These are phyloP conservation scores for Boletales sp. DNA, from an alignment of 768 basidiomycete species.

Conservation along the genomic window DNA sequence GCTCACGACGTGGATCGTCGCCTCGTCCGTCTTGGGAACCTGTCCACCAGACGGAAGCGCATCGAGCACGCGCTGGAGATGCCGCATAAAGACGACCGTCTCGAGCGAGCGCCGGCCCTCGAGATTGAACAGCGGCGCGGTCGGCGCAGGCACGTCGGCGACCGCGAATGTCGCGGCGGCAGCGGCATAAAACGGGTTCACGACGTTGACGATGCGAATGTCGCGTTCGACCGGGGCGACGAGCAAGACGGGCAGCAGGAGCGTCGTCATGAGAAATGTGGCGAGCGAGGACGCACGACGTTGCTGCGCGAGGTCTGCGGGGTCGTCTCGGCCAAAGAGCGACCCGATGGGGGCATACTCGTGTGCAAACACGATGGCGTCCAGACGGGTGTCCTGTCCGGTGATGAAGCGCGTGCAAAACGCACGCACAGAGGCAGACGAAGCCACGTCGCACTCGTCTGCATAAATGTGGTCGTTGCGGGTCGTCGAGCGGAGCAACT, in stretches of 20 bases:
- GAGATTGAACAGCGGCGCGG: no score
- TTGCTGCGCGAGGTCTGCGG: conserved; percentile 28
- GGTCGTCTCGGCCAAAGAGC: conserved; percentile 27
- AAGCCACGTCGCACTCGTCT: conserved; percentile 71
- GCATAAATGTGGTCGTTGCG: conserved; percentile 58
- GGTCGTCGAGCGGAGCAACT: conserved; percentile 7
- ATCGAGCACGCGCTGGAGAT: conserved; percentile 82
- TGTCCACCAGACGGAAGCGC: conserved; percentile 67
- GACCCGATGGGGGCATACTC: conserved; percentile 68
- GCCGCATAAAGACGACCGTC: conserved; percentile 20
- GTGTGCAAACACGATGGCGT: conserved; percentile 75
- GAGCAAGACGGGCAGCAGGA: conserved; percentile 75
- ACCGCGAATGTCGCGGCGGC: no score
- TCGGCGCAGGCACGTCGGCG: no score
- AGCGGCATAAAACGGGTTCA: conserved; percentile 86
- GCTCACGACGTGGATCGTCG: conserved; percentile 35
- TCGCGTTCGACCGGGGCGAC: conserved; percentile 85
- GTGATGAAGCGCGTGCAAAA: conserved; percentile 70
- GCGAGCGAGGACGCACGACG: conserved; percentile 56
- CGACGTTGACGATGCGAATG: conserved; percentile 81
- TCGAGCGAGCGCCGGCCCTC: no score
- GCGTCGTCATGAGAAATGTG: conserved; percentile 74
- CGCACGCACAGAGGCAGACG: conserved; percentile 59
- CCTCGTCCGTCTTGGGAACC: conserved; percentile 38
- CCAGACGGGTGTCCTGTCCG: conserved; percentile 64